Percentiles rank a stretch among this genome's conserved stretches.
phyloP scores from a whole-genome alignment of 768 basidiomycete species.

The Boletus rubropictus region DNA sequence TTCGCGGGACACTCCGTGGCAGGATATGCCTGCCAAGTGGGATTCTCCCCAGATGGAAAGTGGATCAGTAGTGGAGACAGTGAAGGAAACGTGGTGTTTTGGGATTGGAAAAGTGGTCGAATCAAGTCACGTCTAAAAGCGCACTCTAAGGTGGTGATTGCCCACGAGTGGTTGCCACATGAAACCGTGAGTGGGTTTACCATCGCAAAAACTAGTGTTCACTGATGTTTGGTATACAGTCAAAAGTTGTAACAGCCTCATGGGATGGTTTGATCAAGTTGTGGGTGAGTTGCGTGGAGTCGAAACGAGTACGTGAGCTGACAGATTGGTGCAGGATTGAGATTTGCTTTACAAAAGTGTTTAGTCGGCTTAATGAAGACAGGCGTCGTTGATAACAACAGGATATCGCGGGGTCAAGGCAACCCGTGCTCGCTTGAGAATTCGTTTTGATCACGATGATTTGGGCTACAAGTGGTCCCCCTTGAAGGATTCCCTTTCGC shows the following conservation, averaged over 20 bases:
- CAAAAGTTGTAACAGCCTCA: conserved; percentile 92
- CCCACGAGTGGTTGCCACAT: conserved; percentile 97
- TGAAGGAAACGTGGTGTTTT: conserved; percentile 92
- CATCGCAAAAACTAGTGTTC: neutral
- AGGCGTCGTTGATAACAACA: conserved; percentile 4
- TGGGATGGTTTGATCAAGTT: conserved; percentile 99
- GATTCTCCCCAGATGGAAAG: conserved; percentile 96
- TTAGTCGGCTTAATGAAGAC: conserved; percentile 3
- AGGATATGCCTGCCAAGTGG: conserved; percentile 95
- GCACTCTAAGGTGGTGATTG: conserved; percentile 94
- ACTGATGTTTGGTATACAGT: conserved; percentile 44
- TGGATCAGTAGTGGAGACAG: conserved; percentile 98
- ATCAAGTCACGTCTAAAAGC: conserved; percentile 87
- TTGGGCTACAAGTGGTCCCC: neutral
- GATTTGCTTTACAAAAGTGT: conserved; percentile 3
- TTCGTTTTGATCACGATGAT: neutral
- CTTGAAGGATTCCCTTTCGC: neutral
- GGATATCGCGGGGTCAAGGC: neutral
- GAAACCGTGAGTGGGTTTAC: conserved; percentile 67
- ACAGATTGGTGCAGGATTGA: conserved; percentile 29
- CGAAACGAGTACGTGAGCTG: neutral
- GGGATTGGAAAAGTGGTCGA: conserved; percentile 99
- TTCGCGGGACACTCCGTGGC: conserved; percentile 97
- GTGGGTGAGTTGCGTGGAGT: conserved; percentile 61
- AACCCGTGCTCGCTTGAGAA: neutral